phyloP scores from a whole-genome alignment of 139 green algal genomes.

The Chlorella sp. region DNA sequence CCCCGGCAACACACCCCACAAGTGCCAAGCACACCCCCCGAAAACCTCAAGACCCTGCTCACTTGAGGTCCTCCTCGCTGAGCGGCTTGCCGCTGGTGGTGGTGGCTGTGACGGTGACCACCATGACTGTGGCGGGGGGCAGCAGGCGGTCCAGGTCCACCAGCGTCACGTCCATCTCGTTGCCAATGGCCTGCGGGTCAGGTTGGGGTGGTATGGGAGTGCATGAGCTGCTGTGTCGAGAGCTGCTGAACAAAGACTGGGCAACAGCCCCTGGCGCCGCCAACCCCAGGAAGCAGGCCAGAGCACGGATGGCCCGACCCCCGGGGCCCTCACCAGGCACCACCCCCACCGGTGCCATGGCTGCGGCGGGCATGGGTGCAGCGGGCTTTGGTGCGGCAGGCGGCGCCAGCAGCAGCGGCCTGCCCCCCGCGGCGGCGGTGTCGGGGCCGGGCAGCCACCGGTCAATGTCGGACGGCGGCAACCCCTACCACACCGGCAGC shows the following conservation, averaged over 20 bases:
- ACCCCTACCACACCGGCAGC: conserved; percentile 11
- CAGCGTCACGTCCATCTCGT: conserved; percentile 77
- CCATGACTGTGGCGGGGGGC: conserved; percentile 94
- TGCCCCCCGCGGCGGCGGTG: not conserved
- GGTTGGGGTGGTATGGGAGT: not conserved
- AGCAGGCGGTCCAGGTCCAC: conserved; percentile 82
- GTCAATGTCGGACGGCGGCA: not conserved
- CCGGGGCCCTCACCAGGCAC: not conserved
- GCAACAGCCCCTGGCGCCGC: too few species aligned
- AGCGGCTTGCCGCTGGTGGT: conserved; percentile 89
- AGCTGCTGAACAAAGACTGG: too few species aligned
- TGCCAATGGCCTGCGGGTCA: conserved; percentile 53
- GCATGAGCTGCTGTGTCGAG: too few species aligned
- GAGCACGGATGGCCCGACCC: too few species aligned
- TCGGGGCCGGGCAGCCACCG: not conserved
- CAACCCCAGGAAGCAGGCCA: too few species aligned
- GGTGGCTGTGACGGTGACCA: conserved; percentile 94
- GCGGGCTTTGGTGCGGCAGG: conserved; percentile 15
- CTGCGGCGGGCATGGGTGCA: not conserved
- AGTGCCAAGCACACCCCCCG: not conserved
- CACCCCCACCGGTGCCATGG: not conserved
- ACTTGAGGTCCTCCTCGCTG: conserved; percentile 57
- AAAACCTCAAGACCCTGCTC: not conserved
- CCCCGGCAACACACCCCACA: not conserved
- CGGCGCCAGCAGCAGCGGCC: not conserved